These are phyloP conservation scores for Xylaria sp. DNA, from an alignment of 2,329 filamentous ascomycete species.

Conservation along the genomic window DNA sequence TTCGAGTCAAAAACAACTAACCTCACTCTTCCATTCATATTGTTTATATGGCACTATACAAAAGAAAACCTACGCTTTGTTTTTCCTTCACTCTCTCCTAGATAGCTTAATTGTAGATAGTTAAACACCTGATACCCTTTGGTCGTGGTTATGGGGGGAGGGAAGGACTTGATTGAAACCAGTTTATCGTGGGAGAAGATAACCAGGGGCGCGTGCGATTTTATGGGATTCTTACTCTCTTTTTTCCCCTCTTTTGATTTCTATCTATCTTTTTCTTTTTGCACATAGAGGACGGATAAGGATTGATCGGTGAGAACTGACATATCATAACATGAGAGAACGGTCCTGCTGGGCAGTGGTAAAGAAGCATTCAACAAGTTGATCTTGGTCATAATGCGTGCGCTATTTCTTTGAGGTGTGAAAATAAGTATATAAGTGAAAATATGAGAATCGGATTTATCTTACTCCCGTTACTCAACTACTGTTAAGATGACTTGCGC, in stretches of 20 bases:
- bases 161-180: constrained; percentile 17
- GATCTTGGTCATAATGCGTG: constrained; percentile 27
- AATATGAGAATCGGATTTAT: not conserved
- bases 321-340: constrained; percentile 28
- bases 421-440: not conserved
- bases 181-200: constrained; percentile 18
- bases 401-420: not conserved
- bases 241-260: not conserved
- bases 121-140: constrained; percentile 49
- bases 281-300: constrained; percentile 28
- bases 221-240: constrained; percentile 16
- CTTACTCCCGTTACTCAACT: not conserved
- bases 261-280: constrained; percentile 15
- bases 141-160: constrained; percentile 40
- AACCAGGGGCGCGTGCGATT: constrained; percentile 30
- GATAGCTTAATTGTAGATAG: constrained; percentile 51
- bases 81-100: constrained; percentile 33
- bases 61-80: constrained; percentile 19
- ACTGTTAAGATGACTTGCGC: not conserved
- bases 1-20: constrained; percentile 9
- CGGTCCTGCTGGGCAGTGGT: constrained; percentile 46
- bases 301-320: constrained; percentile 22
- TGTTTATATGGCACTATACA: constrained; percentile 44
- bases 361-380: constrained; percentile 34
- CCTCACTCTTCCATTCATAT: constrained; percentile 38